Conservation (phyloP, 257 asterid genomes). For the Solanum virginianum region DNA sequence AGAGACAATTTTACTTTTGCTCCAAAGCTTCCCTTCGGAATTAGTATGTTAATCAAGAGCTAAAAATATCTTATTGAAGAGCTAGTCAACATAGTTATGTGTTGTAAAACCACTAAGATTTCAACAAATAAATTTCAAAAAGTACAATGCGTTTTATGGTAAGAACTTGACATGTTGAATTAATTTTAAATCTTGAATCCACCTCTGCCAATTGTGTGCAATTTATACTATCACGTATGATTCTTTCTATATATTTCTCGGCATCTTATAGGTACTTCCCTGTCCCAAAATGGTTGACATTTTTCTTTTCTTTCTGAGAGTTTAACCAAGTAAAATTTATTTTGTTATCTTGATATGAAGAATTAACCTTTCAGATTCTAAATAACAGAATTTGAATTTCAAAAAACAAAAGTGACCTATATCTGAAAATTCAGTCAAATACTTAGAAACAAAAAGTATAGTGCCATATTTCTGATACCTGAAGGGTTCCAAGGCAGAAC, state of each 20-base stretch:
- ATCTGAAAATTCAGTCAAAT: neutral
- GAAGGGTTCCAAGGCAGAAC: slow-evolving; percentile 11
- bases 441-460: neutral
- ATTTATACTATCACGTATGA: neutral
- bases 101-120: neutral
- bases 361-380: neutral
- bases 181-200: neutral
- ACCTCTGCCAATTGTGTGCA: neutral
- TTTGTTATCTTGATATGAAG: neutral
- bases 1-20: neutral
- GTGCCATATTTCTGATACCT: neutral
- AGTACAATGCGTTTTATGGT: neutral
- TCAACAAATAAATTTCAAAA: neutral
- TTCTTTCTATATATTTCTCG: neutral
- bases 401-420: neutral
- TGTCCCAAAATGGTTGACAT: neutral
- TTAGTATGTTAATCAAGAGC: neutral
- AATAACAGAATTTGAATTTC: neutral
- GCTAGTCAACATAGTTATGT: neutral
- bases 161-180: neutral
- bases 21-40: neutral
- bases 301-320: neutral
- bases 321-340: neutral
- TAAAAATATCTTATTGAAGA: neutral
- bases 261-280: neutral